Conservation (phyloP, 257 asterid species). For the Apocynum venetum region DNA sequence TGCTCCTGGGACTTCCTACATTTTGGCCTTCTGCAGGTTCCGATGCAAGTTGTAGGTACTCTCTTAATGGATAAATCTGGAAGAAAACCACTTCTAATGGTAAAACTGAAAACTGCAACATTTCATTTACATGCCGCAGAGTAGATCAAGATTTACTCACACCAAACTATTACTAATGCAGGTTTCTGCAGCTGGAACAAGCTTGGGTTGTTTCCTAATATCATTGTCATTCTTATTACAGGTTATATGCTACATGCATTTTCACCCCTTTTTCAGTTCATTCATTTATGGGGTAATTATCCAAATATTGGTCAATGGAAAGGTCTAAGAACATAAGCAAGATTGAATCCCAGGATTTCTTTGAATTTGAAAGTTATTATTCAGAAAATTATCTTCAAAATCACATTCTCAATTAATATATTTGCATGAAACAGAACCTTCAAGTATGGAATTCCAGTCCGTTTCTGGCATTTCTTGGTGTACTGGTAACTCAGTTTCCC, state of each 20-base stretch:
- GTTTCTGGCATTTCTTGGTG: constrained; percentile 61
- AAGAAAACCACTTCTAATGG: constrained; percentile 72
- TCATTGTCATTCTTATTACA: constrained; percentile 71
- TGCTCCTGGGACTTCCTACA: background rate
- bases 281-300: background rate
- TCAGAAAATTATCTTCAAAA: background rate
- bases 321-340: background rate
- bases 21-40: constrained; percentile 52
- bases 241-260: constrained; percentile 33
- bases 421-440: constrained; percentile 45
- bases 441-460: constrained; percentile 65
- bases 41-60: constrained; percentile 66
- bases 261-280: background rate
- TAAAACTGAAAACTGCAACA: constrained; percentile 16
- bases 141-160: constrained; percentile 11
- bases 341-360: background rate
- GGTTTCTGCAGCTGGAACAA: constrained; percentile 73
- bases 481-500: constrained; percentile 50
- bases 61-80: constrained; percentile 82
- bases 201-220: constrained; percentile 67
- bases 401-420: constrained; percentile 13
- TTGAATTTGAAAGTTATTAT: background rate
- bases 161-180: constrained; percentile 30
- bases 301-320: background rate
- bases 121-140: background rate